Percentiles rank a stretch among this genome's conserved stretches.
Evolutionary conservation across 148 eudicot genomes (phyloP).

Genomic region (Linanthus parryae): DNA sequence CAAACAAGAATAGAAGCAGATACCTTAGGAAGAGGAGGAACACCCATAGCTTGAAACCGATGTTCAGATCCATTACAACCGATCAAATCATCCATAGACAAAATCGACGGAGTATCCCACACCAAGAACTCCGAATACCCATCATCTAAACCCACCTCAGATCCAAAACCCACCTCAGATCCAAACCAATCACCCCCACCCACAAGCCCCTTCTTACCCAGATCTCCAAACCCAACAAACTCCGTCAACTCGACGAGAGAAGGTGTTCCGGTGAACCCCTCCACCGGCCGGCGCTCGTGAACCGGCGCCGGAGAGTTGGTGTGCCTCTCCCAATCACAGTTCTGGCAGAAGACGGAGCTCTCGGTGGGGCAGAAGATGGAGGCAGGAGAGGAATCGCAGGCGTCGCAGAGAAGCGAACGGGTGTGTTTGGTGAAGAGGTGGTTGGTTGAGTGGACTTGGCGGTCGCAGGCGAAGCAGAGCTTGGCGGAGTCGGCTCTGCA

Average conservation of each 20-base stretch:
- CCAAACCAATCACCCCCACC: constrained; percentile 8
- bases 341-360: constrained; percentile 54
- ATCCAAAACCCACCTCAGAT: not conserved
- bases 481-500: constrained; percentile 87
- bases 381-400: constrained; percentile 60
- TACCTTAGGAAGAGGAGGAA: constrained; percentile 57
- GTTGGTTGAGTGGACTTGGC: constrained; percentile 71
- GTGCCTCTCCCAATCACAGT: constrained; percentile 78
- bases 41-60: constrained; percentile 41
- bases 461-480: constrained; percentile 65
- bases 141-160: constrained; percentile 14
- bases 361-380: constrained; percentile 53
- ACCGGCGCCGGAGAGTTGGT: not conserved
- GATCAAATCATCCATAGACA: constrained; percentile 46
- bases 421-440: constrained; percentile 66
- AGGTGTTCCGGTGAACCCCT: constrained; percentile 72
- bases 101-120: constrained; percentile 46
- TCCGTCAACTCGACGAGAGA: constrained; percentile 37
- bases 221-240: constrained; percentile 49
- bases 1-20: not conserved
- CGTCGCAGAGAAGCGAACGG: constrained; percentile 62
- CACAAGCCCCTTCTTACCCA: constrained; percentile 10
- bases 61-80: constrained; percentile 17
- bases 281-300: constrained; percentile 70
- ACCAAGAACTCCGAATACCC: constrained; percentile 40